phyloP scores from a whole-genome alignment of 805 yeast species.

The Candida morakotiae region DNA sequence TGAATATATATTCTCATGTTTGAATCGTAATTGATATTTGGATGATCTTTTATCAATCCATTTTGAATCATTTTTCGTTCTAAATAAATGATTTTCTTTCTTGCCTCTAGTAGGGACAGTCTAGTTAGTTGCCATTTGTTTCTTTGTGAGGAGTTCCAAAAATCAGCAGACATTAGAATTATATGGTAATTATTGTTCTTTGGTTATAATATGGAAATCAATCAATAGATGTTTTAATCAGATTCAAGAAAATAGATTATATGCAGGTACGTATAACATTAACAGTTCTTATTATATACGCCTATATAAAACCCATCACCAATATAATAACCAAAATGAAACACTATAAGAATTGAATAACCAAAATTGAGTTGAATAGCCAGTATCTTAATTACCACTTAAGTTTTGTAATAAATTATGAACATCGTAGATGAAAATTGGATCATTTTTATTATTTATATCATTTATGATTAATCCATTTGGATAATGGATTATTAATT shows the following conservation, averaged over 20 bases:
- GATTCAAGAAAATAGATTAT: background rate
- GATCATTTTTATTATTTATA: background rate
- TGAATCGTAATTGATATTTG: slow-evolving; percentile 48
- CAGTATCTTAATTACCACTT: no score
- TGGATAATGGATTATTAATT: no score
- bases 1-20: slow-evolving; percentile 78
- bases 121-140: slow-evolving; percentile 76
- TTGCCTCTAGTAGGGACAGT: slow-evolving; percentile 47
- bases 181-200: background rate
- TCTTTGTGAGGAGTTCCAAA: slow-evolving; percentile 83
- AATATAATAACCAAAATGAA: no score
- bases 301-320: no score
- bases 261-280: no score
- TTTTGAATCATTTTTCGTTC: slow-evolving; percentile 42
- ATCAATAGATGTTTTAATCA: no score
- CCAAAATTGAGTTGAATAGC: no score
- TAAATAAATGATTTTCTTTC: slow-evolving; percentile 37
- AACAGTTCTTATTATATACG: no score
- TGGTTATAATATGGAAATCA: background rate
- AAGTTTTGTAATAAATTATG: background rate
- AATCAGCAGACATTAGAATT: slow-evolving; percentile 72
- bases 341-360: no score
- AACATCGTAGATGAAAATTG: slow-evolving; percentile 1
- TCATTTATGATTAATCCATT: background rate
- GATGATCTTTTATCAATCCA: slow-evolving; percentile 40